Evolutionary conservation across 139 green algal species (phyloP).

Genomic region (Volvox reticuliferus): DNA sequence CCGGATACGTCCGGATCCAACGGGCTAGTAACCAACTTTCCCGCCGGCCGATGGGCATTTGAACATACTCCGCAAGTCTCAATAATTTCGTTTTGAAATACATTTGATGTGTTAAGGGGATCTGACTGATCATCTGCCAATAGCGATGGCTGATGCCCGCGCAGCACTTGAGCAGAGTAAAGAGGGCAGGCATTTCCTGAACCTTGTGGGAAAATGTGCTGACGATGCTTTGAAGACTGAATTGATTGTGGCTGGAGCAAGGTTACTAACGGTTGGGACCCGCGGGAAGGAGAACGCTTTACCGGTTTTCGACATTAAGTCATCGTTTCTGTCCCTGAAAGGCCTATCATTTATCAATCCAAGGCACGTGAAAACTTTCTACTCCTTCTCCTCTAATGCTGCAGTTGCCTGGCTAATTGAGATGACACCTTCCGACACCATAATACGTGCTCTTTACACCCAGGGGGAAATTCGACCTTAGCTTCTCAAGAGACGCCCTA

Average conservation of each 20-base stretch:
- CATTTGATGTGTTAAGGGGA: too few species aligned
- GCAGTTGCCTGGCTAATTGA: background rate
- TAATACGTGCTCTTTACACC: background rate
- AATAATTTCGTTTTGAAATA: too few species aligned
- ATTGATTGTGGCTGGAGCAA: background rate
- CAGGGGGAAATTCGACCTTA: constrained; percentile 36
- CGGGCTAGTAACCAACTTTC: too few species aligned
- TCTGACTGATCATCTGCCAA: background rate
- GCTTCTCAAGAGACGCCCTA: background rate
- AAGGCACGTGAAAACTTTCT: background rate
- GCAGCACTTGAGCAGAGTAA: constrained; percentile 3
- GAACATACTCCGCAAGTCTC: too few species aligned
- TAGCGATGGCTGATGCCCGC: background rate
- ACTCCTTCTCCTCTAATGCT: background rate
- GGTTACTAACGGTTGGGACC: background rate
- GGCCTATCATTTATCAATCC: constrained; percentile 17
- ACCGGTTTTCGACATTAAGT: background rate
- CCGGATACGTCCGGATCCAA: too few species aligned
- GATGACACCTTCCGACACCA: background rate
- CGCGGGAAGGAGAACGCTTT: constrained; percentile 2
- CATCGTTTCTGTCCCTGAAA: background rate
- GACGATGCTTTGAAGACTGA: background rate
- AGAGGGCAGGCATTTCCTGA: constrained; percentile 10
- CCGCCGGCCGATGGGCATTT: too few species aligned
- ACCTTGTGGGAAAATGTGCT: constrained; percentile 1